Percentiles rank a stretch among this genome's conserved stretches.
Conservation (phyloP, 108 stramenopile genomes). For the Pseudonitzschia pungens region DNA sequence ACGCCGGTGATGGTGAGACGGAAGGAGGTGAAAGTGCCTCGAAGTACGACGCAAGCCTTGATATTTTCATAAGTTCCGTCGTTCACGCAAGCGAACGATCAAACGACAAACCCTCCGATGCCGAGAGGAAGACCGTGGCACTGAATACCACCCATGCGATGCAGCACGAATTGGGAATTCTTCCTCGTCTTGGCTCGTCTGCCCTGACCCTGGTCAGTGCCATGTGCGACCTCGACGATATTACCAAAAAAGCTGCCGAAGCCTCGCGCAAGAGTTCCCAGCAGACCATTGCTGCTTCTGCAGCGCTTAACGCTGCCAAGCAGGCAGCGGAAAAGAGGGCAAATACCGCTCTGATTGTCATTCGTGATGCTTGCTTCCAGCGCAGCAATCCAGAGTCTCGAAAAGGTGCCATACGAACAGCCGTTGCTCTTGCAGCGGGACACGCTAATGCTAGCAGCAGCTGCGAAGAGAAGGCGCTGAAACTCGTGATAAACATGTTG, state of each 20-base stretch:
- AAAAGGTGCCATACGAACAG: slow-evolving; percentile 56
- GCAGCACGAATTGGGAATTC: slow-evolving; percentile 49
- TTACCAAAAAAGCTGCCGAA: slow-evolving; percentile 70
- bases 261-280: slow-evolving; percentile 57
- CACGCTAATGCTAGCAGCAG: slow-evolving; percentile 59
- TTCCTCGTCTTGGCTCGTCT: slow-evolving; percentile 56
- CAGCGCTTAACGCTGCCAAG: slow-evolving; percentile 73
- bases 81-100: slow-evolving; percentile 61
- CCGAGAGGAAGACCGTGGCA: slow-evolving; percentile 60
- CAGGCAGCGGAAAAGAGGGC: slow-evolving; percentile 86
- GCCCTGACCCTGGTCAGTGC: slow-evolving; percentile 60
- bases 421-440: slow-evolving; percentile 79
- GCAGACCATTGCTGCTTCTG: slow-evolving; percentile 71
- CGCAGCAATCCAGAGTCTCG: slow-evolving; percentile 43
- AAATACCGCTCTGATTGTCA: slow-evolving; percentile 64
- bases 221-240: slow-evolving; percentile 78
- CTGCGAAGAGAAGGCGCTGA: slow-evolving; percentile 81
- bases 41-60: slow-evolving; percentile 61
- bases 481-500: slow-evolving; percentile 85
- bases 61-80: slow-evolving; percentile 60
- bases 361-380: slow-evolving; percentile 82
- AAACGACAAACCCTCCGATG: slow-evolving; percentile 66
- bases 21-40: slow-evolving; percentile 26
- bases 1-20: slow-evolving; percentile 2
- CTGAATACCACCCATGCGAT: slow-evolving; percentile 45